Evolutionary conservation across 345 rosid species (phyloP).

Genomic region (Balakata baccata): DNA sequence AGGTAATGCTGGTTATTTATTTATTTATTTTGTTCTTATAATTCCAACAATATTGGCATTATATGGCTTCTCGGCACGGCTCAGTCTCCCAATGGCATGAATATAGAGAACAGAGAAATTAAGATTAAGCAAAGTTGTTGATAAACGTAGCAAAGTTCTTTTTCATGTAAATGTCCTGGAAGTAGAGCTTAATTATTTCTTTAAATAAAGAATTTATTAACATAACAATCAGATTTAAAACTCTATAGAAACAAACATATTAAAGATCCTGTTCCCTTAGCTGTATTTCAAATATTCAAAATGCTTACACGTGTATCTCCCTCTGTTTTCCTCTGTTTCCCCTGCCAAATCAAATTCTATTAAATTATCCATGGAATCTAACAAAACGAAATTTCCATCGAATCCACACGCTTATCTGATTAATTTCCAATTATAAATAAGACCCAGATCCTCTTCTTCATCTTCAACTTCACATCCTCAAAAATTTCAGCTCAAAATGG

Average conservation of each 20-base stretch:
- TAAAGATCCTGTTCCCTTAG: conserved; percentile 45
- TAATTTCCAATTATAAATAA: conserved; percentile 16
- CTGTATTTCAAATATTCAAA: conserved; percentile 38
- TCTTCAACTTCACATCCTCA: not conserved
- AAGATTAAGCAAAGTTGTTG: not conserved
- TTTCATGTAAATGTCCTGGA: not conserved
- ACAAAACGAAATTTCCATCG: conserved; percentile 42
- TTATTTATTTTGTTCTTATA: no score
- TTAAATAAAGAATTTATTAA: not conserved
- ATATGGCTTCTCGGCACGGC: not conserved
- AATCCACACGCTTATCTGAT: conserved; percentile 22
- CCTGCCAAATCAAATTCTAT: conserved; percentile 11
- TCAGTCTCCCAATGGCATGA: conserved; percentile 1
- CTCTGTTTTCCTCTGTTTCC: not conserved
- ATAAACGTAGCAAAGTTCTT: not conserved
- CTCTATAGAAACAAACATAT: conserved; percentile 33
- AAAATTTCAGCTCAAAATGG: conserved; percentile 25
- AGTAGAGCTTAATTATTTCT: not conserved
- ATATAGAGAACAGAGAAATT: not conserved
- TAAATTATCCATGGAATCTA: conserved; percentile 20
- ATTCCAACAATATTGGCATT: no score
- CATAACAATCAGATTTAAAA: not conserved
- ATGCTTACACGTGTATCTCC: conserved; percentile 33
- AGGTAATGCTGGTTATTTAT: no score
- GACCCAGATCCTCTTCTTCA: not conserved